Evolutionary conservation across 176 grass and related monocot genomes (phyloP).

Genomic region (Ananas comosus): DNA sequence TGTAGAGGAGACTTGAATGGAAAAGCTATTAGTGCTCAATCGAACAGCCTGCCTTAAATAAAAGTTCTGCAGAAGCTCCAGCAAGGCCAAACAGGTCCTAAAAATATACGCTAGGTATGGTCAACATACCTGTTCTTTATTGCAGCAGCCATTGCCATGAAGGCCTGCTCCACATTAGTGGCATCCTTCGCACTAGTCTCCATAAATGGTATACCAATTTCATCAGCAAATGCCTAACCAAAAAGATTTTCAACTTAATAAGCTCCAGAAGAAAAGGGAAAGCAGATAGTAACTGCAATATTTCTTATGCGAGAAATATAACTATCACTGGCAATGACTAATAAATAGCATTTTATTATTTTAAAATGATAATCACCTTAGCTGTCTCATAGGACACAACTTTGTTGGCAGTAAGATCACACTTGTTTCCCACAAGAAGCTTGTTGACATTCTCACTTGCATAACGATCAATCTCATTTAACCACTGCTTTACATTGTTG

Average conservation of each 20-base stretch:
- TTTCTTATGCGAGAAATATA: too few species aligned
- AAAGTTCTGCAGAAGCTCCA: too few species aligned
- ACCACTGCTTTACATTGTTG: conserved; percentile 83
- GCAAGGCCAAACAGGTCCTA: too few species aligned
- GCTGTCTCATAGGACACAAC: conserved; percentile 67
- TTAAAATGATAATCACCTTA: conserved; percentile 28
- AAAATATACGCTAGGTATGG: too few species aligned
- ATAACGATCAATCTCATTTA: conserved; percentile 81
- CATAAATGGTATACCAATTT: conserved; percentile 85
- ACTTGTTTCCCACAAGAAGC: conserved; percentile 79
- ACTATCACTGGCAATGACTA: too few species aligned
- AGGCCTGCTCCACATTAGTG: conserved; percentile 69
- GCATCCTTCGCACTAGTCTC: conserved; percentile 90
- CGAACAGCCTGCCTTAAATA: too few species aligned
- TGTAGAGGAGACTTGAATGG: background rate
- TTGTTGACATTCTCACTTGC: conserved; percentile 82
- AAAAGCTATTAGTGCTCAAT: background rate
- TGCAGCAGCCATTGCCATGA: conserved; percentile 62
- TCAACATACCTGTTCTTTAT: conserved; percentile 50
- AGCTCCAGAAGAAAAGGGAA: background rate
- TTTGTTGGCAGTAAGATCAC: conserved; percentile 62
- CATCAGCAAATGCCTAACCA: conserved; percentile 73
- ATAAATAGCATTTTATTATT: too few species aligned
- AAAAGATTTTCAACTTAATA: background rate
- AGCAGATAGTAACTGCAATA: background rate